Percentiles rank a stretch among this genome's conserved stretches.
Conservation (phyloP, 305 asterid species). For the Plantago coronopus region DNA sequence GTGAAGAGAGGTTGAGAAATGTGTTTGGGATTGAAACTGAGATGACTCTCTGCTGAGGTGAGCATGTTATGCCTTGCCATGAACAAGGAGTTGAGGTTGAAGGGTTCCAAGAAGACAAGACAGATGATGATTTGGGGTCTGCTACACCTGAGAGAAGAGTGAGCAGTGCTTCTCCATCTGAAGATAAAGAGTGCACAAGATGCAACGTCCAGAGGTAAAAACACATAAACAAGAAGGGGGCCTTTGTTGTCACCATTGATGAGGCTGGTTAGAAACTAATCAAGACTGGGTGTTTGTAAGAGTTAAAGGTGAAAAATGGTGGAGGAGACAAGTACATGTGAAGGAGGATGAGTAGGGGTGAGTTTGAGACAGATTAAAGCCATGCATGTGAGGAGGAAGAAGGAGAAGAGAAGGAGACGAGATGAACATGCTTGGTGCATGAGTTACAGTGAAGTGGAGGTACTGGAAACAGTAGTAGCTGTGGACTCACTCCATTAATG, state of each 20-base stretch:
- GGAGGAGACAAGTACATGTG: conserved; percentile 51
- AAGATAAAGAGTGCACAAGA: conserved; percentile 42
- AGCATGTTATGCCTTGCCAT: conserved; percentile 86
- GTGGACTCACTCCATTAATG: too few relatives aligned
- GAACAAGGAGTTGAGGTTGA: conserved; percentile 73
- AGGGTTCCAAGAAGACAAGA: conserved; percentile 77
- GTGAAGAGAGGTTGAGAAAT: conserved; percentile 68
- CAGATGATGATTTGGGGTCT: conserved; percentile 50
- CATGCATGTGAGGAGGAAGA: conserved; percentile 49
- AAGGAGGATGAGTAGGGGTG: conserved; percentile 34
- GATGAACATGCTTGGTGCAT: conserved; percentile 1
- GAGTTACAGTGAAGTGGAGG: not conserved
- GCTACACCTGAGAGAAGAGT: conserved; percentile 64
- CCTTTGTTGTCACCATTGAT: conserved; percentile 32
- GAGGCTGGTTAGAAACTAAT: too few relatives aligned
- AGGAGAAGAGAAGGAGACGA: conserved; percentile 9
- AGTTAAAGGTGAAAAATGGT: conserved; percentile 12
- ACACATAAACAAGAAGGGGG: conserved; percentile 20
- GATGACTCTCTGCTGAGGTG: conserved; percentile 73
- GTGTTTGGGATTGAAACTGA: conserved; percentile 74
- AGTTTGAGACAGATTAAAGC: conserved; percentile 33
- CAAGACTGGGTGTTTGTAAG: conserved; percentile 8
- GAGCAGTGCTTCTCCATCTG: conserved; percentile 82
- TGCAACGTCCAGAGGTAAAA: not conserved
- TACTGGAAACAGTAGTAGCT: too few relatives aligned